A percentile compares a stretch with the other conserved stretches of the same genome.
Evolutionary conservation across 2,329 filamentous ascomycete species (phyloP).

Genomic region (Pleurostoma richardsiae): DNA sequence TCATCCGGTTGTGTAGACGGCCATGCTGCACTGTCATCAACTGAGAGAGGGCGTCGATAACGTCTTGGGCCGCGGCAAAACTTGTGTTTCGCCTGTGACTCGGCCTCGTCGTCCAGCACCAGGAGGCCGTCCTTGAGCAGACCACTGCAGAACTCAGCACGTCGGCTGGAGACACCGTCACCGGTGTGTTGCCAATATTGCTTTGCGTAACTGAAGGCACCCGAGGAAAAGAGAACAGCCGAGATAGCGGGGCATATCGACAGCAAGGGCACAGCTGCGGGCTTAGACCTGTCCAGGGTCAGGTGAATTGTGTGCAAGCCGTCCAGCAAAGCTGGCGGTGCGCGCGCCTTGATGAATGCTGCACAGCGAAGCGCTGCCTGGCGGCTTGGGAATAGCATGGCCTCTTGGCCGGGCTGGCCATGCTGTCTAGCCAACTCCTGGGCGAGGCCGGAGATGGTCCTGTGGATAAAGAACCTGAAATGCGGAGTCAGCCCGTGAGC

Average conservation of each 20-base stretch:
- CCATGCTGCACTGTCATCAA: conserved; percentile 21
- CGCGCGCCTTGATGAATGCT: conserved; percentile 63
- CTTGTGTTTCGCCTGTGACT: conserved; percentile 25
- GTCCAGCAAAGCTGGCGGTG: conserved; percentile 41
- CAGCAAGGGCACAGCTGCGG: conserved; percentile 44
- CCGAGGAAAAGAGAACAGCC: conserved; percentile 65
- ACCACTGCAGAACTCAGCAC: conserved; percentile 81
- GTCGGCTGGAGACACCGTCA: conserved; percentile 84
- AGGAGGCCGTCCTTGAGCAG: conserved; percentile 66
- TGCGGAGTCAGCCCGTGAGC: conserved; percentile 8
- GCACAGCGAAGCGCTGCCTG: conserved; percentile 67
- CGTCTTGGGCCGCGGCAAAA: conserved; percentile 68
- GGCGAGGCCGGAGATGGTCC: conserved; percentile 70
- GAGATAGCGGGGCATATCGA: conserved; percentile 57
- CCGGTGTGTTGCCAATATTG: conserved; percentile 97
- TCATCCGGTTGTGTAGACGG: conserved; percentile 7
- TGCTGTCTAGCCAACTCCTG: conserved; percentile 60
- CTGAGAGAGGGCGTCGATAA: conserved; percentile 60
- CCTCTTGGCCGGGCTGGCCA: conserved; percentile 58
- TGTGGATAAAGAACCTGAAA: conserved; percentile 89
- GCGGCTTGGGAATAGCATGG: conserved; percentile 78
- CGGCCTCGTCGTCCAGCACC: conserved; percentile 20
- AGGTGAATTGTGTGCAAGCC: conserved; percentile 57
- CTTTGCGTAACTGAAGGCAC: conserved; percentile 71
- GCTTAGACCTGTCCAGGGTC: conserved; percentile 52